Evolutionary conservation across 73 alveolate genomes (phyloP).

Genomic region (Stentor roeselii): DNA sequence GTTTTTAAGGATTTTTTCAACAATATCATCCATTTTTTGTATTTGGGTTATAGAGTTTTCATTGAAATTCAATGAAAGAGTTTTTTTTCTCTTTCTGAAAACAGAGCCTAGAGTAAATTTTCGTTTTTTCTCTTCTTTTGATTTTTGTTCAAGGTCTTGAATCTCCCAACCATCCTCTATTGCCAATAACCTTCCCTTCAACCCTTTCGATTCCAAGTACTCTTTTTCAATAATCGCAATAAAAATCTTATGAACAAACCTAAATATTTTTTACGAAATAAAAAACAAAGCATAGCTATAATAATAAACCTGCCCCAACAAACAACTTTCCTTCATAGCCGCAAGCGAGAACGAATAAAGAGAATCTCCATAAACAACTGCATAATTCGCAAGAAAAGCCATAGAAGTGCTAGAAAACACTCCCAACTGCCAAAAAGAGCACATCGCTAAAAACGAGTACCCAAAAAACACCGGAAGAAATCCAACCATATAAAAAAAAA

Average conservation of each 20-base stretch:
- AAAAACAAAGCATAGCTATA: neutral
- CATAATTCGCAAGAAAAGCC: neutral
- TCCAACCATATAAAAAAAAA: neutral
- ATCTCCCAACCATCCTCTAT: neutral
- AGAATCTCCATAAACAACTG: constrained; percentile 2
- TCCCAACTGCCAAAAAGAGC: constrained; percentile 16
- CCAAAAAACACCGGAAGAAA: constrained; percentile 4
- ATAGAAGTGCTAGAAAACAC: neutral
- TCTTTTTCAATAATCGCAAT: constrained; percentile 14
- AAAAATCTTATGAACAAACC: constrained; percentile 7
- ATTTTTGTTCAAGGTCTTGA: neutral
- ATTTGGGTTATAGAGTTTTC: neutral
- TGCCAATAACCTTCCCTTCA: neutral
- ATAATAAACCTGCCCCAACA: constrained; percentile 10
- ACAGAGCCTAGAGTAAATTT: neutral
- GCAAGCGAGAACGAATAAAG: neutral
- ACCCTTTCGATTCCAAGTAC: neutral
- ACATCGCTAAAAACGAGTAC: constrained; percentile 9
- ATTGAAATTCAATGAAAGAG: neutral
- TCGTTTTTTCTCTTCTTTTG: neutral
- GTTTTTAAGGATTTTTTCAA: neutral
- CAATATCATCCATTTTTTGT: neutral
- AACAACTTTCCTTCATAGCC: neutral
- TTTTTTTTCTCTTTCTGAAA: too few relatives aligned
- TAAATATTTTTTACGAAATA: neutral